Conservation (phyloP, 805 yeast species). For the Saccharomycopsis olivae region DNA sequence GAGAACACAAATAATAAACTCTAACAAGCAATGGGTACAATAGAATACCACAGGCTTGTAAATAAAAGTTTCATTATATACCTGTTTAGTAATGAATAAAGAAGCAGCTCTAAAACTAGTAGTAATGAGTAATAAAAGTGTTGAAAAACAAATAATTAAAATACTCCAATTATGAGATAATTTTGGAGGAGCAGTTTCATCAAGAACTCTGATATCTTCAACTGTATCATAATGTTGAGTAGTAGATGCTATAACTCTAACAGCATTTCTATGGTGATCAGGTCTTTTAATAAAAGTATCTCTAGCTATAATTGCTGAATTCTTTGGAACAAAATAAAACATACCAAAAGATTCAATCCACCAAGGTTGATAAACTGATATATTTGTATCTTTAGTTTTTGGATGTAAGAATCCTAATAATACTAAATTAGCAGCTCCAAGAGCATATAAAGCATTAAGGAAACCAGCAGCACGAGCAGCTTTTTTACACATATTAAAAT, state of each 20-base stretch:
- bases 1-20: slow-evolving; percentile 43
- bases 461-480: slow-evolving; percentile 43
- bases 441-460: slow-evolving; percentile 39
- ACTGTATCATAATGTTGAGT: slow-evolving; percentile 28
- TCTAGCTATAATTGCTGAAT: slow-evolving; percentile 40
- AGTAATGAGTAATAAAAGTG: slow-evolving; percentile 39
- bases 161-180: slow-evolving; percentile 44
- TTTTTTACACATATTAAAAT: slow-evolving; percentile 40
- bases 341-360: slow-evolving; percentile 62
- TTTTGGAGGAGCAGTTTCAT: slow-evolving; percentile 21
- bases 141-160: slow-evolving; percentile 31
- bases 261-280: slow-evolving; percentile 30
- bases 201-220: slow-evolving; percentile 25
- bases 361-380: slow-evolving; percentile 61
- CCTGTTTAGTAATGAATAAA: slow-evolving; percentile 26
- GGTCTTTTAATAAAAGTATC: slow-evolving; percentile 36
- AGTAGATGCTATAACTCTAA: slow-evolving; percentile 52
- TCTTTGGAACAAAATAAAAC: slow-evolving; percentile 46
- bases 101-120: slow-evolving; percentile 41
- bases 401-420: slow-evolving; percentile 47
- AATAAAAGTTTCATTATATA: slow-evolving; percentile 31
- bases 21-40: slow-evolving; percentile 59
- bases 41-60: slow-evolving; percentile 51
- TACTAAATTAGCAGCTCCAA: slow-evolving; percentile 31
- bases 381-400: slow-evolving; percentile 30